Percentiles rank a stretch among this genome's conserved stretches.
Conservation (phyloP, 164 flowering plant genomes). For the Pachysandra terminalis region DNA sequence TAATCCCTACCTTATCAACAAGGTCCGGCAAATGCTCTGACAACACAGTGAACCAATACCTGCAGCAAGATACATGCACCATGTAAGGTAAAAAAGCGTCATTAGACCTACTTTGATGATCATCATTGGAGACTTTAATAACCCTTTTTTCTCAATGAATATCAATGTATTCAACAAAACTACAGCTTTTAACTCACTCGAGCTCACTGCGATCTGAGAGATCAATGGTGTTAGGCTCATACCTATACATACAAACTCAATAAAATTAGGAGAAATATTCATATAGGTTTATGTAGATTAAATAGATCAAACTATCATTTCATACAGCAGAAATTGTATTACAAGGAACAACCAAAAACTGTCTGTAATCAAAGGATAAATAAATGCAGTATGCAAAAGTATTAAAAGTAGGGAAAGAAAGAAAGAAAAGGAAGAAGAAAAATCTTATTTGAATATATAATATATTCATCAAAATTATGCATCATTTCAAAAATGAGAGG, state of each 20-base stretch:
- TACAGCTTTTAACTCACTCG: constrained; percentile 57
- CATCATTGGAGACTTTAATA: background rate
- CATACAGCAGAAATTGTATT: background rate
- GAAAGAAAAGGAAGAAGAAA: no score
- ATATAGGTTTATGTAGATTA: background rate
- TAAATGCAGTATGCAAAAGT: background rate
- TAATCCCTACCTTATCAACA: constrained; percentile 83
- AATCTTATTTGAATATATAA: background rate
- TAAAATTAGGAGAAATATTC: constrained; percentile 9
- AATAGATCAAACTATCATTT: background rate
- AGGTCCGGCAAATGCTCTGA: constrained; percentile 91
- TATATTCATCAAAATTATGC: background rate
- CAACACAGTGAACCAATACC: constrained; percentile 93
- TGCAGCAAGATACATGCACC: constrained; percentile 27
- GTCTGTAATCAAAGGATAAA: background rate
- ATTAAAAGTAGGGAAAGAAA: background rate
- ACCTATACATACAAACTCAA: constrained; percentile 43
- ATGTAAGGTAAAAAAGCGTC: constrained; percentile 13
- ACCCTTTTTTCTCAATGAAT: background rate
- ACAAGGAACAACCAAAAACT: background rate
- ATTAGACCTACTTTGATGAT: background rate
- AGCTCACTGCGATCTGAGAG: constrained; percentile 82
- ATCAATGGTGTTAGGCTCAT: constrained; percentile 95
- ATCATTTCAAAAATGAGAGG: background rate
- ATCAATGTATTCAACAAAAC: background rate